phyloP scores from a whole-genome alignment of 1,284 basidiomycete species.

The Cutaneotrichosporon daszewskae region DNA sequence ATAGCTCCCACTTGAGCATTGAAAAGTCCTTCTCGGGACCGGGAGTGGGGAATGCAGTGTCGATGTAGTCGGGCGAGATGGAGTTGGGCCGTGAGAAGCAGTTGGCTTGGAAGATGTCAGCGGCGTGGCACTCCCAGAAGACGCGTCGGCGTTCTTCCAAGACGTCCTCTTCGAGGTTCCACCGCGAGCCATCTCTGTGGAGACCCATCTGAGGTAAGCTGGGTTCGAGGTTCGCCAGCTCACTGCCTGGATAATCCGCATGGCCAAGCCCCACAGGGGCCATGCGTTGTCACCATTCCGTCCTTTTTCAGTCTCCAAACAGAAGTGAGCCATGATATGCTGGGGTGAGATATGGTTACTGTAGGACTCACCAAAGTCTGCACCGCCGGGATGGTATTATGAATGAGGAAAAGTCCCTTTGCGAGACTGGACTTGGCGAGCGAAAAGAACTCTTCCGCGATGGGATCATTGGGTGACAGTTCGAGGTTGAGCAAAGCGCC shows the following conservation, averaged over 20 bases:
- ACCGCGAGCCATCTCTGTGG: constrained; percentile 34
- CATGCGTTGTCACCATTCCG: constrained; percentile 36
- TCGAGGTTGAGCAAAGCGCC: constrained; percentile 35
- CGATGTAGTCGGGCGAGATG: constrained; percentile 13
- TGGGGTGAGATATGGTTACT: no score
- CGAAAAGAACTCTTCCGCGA: constrained; percentile 27
- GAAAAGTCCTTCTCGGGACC: constrained; percentile 8
- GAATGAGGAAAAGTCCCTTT: constrained; percentile 30
- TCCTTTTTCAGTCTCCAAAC: constrained; percentile 29
- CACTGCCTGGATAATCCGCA: constrained; percentile 33
- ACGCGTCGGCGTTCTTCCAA: constrained; percentile 33
- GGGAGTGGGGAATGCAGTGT: constrained; percentile 13
- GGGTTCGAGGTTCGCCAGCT: constrained; percentile 1
- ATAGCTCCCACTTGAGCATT: constrained; percentile 24
- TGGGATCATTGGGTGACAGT: constrained; percentile 28
- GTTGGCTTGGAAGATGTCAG: constrained; percentile 29
- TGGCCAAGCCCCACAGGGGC: constrained; percentile 38
- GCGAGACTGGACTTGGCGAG: constrained; percentile 26
- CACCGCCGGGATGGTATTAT: constrained; percentile 30
- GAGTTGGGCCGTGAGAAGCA: constrained; percentile 27
- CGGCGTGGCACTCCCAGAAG: constrained; percentile 31
- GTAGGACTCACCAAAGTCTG: constrained; percentile 28
- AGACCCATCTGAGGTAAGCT: constrained; percentile 31
- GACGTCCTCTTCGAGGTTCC: constrained; percentile 28
- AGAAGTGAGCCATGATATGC: constrained; percentile 28